Evolutionary conservation across 2,329 filamentous ascomycete species (phyloP).

Genomic region (Aspergillus brasiliensis): DNA sequence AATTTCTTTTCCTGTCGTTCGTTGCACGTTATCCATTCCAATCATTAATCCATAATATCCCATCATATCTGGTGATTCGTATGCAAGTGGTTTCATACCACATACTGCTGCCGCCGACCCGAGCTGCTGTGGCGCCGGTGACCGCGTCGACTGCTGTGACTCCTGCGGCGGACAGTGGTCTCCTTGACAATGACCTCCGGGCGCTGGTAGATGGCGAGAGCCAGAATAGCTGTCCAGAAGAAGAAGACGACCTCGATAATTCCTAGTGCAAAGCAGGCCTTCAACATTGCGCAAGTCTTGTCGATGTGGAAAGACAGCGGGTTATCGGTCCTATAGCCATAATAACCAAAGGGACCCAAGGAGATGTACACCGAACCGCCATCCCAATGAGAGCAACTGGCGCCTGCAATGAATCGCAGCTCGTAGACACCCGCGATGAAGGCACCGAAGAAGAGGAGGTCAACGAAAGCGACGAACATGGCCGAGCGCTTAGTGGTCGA

Average conservation of each 20-base stretch:
- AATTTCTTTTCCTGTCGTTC: neutral
- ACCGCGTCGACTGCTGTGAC: conserved; percentile 38
- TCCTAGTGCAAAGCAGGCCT: conserved; percentile 82
- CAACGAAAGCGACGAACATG: conserved; percentile 62
- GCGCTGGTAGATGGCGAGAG: conserved; percentile 49
- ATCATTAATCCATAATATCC: conserved; percentile 7
- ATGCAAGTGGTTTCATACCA: conserved; percentile 23
- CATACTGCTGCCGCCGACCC: conserved; percentile 32
- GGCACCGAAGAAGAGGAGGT: conserved; percentile 64
- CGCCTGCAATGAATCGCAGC: conserved; percentile 58
- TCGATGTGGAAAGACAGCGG: conserved; percentile 58
- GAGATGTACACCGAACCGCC: conserved; percentile 57
- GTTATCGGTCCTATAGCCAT: conserved; percentile 50
- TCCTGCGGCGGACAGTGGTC: conserved; percentile 37
- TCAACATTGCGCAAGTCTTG: conserved; percentile 89
- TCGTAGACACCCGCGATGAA: conserved; percentile 64
- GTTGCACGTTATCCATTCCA: neutral
- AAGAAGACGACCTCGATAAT: conserved; percentile 89
- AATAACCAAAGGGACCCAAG: conserved; percentile 64
- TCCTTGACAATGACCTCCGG: conserved; percentile 43
- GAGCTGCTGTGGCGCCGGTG: conserved; percentile 35
- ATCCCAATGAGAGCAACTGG: conserved; percentile 68
- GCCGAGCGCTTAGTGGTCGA: conserved; percentile 61
- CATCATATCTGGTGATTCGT: neutral
- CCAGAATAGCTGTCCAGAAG: conserved; percentile 72